Percentiles rank a stretch among this genome's conserved stretches.
Evolutionary conservation across 495 filamentous ascomycete species (phyloP).

Genomic region (Polyplosphaeria fusca): DNA sequence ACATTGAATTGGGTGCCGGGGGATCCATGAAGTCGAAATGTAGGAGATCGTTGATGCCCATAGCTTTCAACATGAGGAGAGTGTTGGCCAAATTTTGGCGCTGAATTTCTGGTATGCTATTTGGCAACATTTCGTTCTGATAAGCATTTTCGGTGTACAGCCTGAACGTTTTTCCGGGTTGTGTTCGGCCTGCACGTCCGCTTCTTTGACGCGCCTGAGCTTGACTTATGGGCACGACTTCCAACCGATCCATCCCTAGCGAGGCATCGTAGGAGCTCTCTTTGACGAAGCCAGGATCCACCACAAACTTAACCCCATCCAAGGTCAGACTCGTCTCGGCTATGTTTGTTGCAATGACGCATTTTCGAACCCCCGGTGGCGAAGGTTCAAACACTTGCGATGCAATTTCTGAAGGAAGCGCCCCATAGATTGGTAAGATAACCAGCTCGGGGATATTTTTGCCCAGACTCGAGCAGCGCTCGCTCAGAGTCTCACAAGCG

Average conservation of each 20-base stretch:
- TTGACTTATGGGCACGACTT: constrained; percentile 93
- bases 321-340: constrained; percentile 98
- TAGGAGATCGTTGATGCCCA: constrained; percentile 97
- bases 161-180: constrained; percentile 93
- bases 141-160: constrained; percentile 95
- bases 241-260: constrained; percentile 93
- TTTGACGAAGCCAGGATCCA: constrained; percentile 97
- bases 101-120: constrained; percentile 94
- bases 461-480: constrained; percentile 94
- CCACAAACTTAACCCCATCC: constrained; percentile 93
- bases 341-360: constrained; percentile 98
- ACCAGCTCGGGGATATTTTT: constrained; percentile 87
- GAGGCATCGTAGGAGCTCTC: constrained; percentile 97
- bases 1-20: constrained; percentile 94
- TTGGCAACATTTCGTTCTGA: constrained; percentile 95
- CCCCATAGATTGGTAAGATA: constrained; percentile 92
- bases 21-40: constrained; percentile 99
- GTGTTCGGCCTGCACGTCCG: constrained; percentile 89
- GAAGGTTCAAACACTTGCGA: constrained; percentile 92
- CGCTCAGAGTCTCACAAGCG: constrained; percentile 83
- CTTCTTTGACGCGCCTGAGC: constrained; percentile 94
- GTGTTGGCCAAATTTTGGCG: constrained; percentile 90
- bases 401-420: constrained; percentile 89
- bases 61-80: constrained; percentile 98
- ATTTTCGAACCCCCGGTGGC: constrained; percentile 82